Base-by-base conservation (phyloP, 2,329 filamentous ascomycete genomes). In the Aureobasidium sp. region DNA sequence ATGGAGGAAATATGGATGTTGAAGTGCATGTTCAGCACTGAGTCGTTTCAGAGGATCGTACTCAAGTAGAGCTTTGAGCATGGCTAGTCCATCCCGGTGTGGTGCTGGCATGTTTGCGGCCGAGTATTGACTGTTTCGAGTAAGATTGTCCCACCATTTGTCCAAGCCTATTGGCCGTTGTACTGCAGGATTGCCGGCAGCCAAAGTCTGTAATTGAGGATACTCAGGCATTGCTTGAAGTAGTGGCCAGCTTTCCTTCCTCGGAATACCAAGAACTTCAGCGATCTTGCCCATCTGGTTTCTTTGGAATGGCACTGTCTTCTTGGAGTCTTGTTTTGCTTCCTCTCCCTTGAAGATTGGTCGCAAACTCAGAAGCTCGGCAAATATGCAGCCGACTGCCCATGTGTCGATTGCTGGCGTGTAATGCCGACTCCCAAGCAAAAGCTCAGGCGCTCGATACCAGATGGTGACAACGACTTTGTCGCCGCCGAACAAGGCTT, bases 201-300 rank as follows among this genome's bases (percentile, higher is more conserved):
- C 76, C 70, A 71, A 78, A 4, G 66, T 70, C 20, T 66, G 64
- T 13, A 75, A 62, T 42, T 70, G 71, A 64, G 39, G 76, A 70
- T 89, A 96, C 75, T 99, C 94, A 0, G 91, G 91, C 88, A 96
- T 96, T 42, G 87, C 84, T 1, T 85, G 79, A 1, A 99, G 78
- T 32, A 93, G 81, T 0, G 92, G 90, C 94, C 94, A 99, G 29
- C 86, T 84, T 55, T 96, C 90, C 70, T 93, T 93, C 7, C 84
- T 90, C 0, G 94, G 94, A 67, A 96, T 78, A 34, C 94, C 94
- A 79, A 99, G 87, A 65, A 99, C 91, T 71, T 99, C 94, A 41
- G 96, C 90, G 68, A 99, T 99, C 76, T 96, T 97, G 71, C 94
- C 91, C 93, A 99, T 97, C 77, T 99, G 94, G 70, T 97, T 97